Evolutionary conservation across 2,329 filamentous ascomycete species (phyloP), one percentile per base, ranked within the genome.

Genomic region (Eutypella sp.): DNA sequence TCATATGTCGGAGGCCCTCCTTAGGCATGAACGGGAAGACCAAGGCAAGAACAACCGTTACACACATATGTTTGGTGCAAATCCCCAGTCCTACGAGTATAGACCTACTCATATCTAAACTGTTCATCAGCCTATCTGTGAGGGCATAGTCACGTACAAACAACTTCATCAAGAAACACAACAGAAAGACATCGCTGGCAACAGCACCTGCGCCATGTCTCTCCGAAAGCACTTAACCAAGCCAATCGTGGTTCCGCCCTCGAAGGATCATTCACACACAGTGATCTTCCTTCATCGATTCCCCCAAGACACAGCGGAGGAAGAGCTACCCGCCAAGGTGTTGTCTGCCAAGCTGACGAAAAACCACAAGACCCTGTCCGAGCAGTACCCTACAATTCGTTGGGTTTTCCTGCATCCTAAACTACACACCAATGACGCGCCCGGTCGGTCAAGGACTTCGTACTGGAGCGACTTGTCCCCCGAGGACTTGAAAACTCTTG

Each of bases 271-370:
- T 42, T 49, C 50, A 11, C 50, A 55, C 27, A 56, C 54, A 3
- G 50, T 56, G 3, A 45, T 56, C 18, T 56, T 56, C 44, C 47
- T 56, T 6, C 54, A 55, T 43, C 44, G 46, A 2, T 49, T 52
- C 36, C 42, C 52, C 10, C 34, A 41, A 3, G 36, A 41, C 4
- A 50, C 45, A 20, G 46, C 47, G 2, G 47, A 49, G 15, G 38
- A 49, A 4, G 44, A 51, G 22, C 24, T 56, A 3, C 42, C 13
- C 37, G 4, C 11, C 44, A 56, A 55, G 23, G 41, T 53, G 10
- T 46, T 55, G 19, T 46, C 52, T 0, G 19, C 22, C 6, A 56
- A 55, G 41, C 29, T 45, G 13, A 47, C 47, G 5, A 50, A 34
- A 24, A 40, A 50, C 40, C 34, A 47, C 42, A 47, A 42, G 25